Percentiles rank a stretch among this genome's conserved stretches.
Evolutionary conservation across 2,329 filamentous ascomycete genomes (phyloP).

Genomic region (Graphiopsis chlorocephala): DNA sequence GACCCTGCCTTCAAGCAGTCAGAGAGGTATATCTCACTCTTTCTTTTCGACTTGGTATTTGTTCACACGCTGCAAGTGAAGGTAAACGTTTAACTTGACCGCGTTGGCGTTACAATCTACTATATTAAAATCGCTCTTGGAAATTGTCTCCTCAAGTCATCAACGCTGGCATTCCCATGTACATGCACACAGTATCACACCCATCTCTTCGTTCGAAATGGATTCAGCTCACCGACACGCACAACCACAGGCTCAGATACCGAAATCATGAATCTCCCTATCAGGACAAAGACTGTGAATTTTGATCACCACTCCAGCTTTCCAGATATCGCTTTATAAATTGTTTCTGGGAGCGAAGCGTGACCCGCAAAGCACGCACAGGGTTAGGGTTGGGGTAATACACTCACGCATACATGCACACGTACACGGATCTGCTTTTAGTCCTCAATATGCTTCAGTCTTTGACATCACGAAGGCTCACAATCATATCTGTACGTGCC

Average conservation of each 20-base stretch:
- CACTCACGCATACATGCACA: neutral
- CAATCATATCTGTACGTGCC: neutral
- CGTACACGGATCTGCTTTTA: neutral
- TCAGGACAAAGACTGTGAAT: neutral
- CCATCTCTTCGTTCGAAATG: neutral
- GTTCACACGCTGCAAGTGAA: neutral
- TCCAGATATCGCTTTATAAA: neutral
- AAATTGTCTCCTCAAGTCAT: neutral
- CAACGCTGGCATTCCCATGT: too few species aligned
- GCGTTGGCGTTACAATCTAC: neutral
- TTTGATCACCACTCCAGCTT: neutral
- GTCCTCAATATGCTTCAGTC: neutral
- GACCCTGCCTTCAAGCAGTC: neutral
- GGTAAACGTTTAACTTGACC: neutral
- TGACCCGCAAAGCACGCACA: neutral
- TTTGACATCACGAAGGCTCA: neutral
- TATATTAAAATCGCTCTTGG: neutral
- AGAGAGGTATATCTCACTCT: neutral
- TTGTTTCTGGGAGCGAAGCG: neutral
- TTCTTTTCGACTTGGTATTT: neutral
- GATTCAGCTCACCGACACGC: neutral
- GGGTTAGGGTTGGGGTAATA: neutral
- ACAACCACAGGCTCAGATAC: neutral
- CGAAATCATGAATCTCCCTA: neutral
- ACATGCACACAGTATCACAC: too few species aligned